These are phyloP conservation scores for Zygotorulaspora florentina DNA, from an alignment of 805 yeast genomes.

Conservation along the genomic window DNA sequence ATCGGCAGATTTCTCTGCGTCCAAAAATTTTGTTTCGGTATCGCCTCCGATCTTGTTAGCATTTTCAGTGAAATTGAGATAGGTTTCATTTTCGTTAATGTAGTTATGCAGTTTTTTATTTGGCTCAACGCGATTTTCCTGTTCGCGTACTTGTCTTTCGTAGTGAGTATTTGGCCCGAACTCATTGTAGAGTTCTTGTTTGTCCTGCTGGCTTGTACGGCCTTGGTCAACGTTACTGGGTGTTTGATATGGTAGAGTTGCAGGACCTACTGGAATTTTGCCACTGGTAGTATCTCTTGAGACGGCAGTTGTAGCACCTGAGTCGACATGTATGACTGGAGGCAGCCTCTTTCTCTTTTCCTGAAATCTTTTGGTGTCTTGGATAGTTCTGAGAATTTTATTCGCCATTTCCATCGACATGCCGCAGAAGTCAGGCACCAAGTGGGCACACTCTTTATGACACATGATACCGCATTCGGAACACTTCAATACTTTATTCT, in stretches of 20 bases:
- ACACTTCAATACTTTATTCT: constrained; percentile 88
- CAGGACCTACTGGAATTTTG: constrained; percentile 3
- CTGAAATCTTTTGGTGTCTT: constrained; percentile 53
- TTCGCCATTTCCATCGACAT: constrained; percentile 97
- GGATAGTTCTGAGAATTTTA: constrained; percentile 77
- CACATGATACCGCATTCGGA: constrained; percentile 92
- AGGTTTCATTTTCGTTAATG: constrained; percentile 28
- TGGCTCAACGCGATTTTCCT: constrained; percentile 2
- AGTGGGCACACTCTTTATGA: constrained; percentile 85
- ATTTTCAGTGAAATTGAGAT: constrained; percentile 27
- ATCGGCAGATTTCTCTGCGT: constrained; percentile 16
- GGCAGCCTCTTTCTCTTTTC: constrained; percentile 22
- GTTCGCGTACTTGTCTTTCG: background rate
- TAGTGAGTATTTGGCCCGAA: background rate
- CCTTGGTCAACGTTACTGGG: background rate
- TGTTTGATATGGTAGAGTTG: background rate
- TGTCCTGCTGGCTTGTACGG: background rate
- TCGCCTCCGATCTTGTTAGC: constrained; percentile 13
- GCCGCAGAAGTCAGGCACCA: constrained; percentile 98
- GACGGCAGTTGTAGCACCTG: constrained; percentile 14
- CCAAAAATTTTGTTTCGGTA: constrained; percentile 7
- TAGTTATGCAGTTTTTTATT: constrained; percentile 24
- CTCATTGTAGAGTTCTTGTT: background rate
- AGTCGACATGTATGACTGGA: constrained; percentile 11
- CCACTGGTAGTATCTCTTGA: constrained; percentile 16